Conservation (phyloP, 495 filamentous ascomycete species). For the Penicillium alfredii region DNA sequence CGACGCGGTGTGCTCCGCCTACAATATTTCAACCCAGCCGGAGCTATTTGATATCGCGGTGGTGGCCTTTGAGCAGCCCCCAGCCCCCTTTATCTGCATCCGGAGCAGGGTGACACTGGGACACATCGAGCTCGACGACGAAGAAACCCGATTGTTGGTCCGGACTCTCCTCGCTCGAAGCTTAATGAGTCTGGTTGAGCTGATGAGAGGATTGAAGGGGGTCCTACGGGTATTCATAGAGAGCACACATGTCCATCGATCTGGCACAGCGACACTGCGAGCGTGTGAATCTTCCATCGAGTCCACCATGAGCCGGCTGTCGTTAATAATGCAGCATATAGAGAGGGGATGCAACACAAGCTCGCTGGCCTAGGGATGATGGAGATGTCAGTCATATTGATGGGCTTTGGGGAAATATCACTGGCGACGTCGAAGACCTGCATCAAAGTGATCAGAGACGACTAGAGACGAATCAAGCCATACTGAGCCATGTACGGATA, state of each 20-base stretch:
- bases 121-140: conserved; percentile 27
- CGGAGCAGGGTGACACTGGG: conserved; percentile 28
- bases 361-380: too few species aligned
- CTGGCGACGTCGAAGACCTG: too few species aligned
- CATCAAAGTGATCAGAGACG: too few species aligned
- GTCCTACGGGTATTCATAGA: conserved; percentile 15
- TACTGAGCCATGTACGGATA: not conserved
- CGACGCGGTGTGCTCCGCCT: conserved; percentile 28
- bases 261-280: conserved; percentile 9
- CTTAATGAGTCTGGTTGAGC: conserved; percentile 20
- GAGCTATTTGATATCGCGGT: conserved; percentile 21
- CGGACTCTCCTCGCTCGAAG: conserved; percentile 22
- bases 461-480: conserved; percentile 8
- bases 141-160: conserved; percentile 23
- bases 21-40: conserved; percentile 21
- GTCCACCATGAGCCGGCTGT: conserved; percentile 19
- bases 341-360: conserved; percentile 12
- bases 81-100: conserved; percentile 25
- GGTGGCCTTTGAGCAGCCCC: conserved; percentile 20
- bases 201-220: conserved; percentile 19
- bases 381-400: too few species aligned
- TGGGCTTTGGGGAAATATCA: too few species aligned
- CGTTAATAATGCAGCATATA: conserved; percentile 24
- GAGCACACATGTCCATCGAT: conserved; percentile 6
- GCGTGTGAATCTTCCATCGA: conserved; percentile 22